These are phyloP conservation scores for Chrysophaeum taylorii DNA, from an alignment of 352 stramenopile species.

Conservation along the genomic window DNA sequence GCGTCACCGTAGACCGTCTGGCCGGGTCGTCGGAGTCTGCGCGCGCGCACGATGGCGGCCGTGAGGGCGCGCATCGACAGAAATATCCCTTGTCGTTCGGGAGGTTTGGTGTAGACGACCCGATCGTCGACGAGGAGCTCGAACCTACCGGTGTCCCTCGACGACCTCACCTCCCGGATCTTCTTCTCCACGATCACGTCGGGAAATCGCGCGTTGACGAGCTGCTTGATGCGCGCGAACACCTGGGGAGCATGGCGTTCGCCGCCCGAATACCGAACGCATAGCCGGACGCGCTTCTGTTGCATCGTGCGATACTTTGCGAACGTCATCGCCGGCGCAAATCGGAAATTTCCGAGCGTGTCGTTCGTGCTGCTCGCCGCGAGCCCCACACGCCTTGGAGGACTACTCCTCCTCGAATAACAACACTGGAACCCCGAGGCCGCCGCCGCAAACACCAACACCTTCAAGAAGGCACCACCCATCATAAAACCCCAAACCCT, in stretches of 20 bases:
- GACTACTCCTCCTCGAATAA: too few species aligned
- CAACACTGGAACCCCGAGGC: too few species aligned
- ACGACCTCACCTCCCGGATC: not conserved
- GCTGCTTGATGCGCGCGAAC: not conserved
- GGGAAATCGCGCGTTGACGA: not conserved
- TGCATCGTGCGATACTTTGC: constrained; percentile 1
- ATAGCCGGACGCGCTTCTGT: not conserved
- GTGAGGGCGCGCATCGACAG: not conserved
- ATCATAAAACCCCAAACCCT: too few species aligned
- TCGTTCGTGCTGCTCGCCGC: too few species aligned
- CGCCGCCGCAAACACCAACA: too few species aligned
- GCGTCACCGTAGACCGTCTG: not conserved
- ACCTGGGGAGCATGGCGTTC: not conserved
- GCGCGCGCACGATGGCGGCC: not conserved
- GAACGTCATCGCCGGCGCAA: not conserved
- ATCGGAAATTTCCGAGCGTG: not conserved
- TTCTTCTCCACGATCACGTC: not conserved
- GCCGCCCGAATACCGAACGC: not conserved
- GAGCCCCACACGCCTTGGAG: too few species aligned
- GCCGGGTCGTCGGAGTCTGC: not conserved
- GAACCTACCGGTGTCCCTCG: not conserved
- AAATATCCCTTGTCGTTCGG: not conserved
- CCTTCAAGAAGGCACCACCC: too few species aligned
- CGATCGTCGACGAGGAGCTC: not conserved
- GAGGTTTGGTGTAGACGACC: not conserved